These are phyloP conservation scores for Ustilago shanxiensis DNA, from an alignment of 1,284 basidiomycete genomes.

Conservation along the genomic window DNA sequence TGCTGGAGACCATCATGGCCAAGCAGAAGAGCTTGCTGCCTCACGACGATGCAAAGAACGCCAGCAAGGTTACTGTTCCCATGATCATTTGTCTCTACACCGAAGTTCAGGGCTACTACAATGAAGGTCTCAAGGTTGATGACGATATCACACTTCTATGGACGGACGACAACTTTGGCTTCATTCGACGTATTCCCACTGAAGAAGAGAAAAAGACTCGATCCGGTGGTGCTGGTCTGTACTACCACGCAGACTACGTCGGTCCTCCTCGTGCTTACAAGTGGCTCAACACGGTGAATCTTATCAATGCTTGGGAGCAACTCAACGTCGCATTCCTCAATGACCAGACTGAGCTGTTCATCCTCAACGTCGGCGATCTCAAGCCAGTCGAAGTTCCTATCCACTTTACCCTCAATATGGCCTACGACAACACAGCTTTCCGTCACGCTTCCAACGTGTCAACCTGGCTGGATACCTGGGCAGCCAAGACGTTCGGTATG, in stretches of 20 bases:
- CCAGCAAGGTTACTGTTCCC: constrained; percentile 74
- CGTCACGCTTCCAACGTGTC: constrained; percentile 61
- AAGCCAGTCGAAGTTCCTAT: constrained; percentile 79
- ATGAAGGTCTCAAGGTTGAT: constrained; percentile 73
- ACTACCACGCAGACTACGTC: constrained; percentile 75
- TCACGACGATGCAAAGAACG: constrained; percentile 67
- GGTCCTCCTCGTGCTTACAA: constrained; percentile 71
- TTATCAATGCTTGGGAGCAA: constrained; percentile 56
- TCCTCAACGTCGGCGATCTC: constrained; percentile 75
- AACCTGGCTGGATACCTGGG: constrained; percentile 76
- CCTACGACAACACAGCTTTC: constrained; percentile 74
- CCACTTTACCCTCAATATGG: constrained; percentile 78
- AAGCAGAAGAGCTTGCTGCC: constrained; percentile 78
- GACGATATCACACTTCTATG: constrained; percentile 71
- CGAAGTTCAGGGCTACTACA: constrained; percentile 79
- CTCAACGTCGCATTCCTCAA: constrained; percentile 46
- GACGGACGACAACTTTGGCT: constrained; percentile 70
- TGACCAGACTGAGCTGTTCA: constrained; percentile 67
- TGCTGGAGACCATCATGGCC: constrained; percentile 72
- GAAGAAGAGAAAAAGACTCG: constrained; percentile 74
- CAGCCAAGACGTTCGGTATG: constrained; percentile 77
- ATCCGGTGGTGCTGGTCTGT: constrained; percentile 78
- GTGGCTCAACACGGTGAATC: constrained; percentile 68
- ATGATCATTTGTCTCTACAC: constrained; percentile 78
- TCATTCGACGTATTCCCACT: constrained; percentile 71